Base-by-base conservation (phyloP, 768 basidiomycete genomes). In the Lepiota venenata region DNA sequence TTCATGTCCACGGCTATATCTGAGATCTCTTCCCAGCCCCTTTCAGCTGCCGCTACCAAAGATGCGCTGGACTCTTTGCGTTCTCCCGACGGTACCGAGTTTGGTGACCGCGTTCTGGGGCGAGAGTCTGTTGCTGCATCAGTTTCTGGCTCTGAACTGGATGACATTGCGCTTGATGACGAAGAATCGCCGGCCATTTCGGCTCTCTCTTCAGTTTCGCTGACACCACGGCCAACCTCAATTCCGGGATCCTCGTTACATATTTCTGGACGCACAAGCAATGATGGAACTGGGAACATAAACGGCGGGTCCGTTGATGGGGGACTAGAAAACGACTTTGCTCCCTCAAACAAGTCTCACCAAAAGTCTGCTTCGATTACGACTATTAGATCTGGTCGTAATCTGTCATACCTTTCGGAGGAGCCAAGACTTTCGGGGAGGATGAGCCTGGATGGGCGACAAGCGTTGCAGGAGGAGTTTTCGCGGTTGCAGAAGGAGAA, bases 381-480 rank as follows among this genome's bases (percentile, higher is more conserved):
- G 36, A 84, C 84, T 2, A 78, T 83, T 45, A 73, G 76, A 39
- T 82, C 84, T 32, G 66, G 68, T 20, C 73, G 73, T 64, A 76
- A 75, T 58, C 51, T 57, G 29, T 61, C 51, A 22, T 63, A 78
- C 5, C 29, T 46, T 32, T 11, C 32, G 15, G 51, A 56, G 39
- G 50, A 55, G 12, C 79, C 79, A 59, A 55, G 68, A 69, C 1
- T 68, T 72, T 40, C 73, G 84, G 54, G 69, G 64, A 36, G 51
- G 43, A 43, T 61, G 39, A 36, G 57, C 58, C 57, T 83, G 36
- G 85, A 87, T 55, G 87, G 85, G 2, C 81, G 84, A 60, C 77
- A 83, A 47, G 86, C 83, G 61, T 69, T 92, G 38, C 89, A 88
- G 59, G 85, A 89, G 62, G 88, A 89, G 58, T 91, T 92, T 60